Evolutionary conservation across 2,329 filamentous ascomycete species (phyloP).

Genomic region (Hirsutella rhossiliensis): DNA sequence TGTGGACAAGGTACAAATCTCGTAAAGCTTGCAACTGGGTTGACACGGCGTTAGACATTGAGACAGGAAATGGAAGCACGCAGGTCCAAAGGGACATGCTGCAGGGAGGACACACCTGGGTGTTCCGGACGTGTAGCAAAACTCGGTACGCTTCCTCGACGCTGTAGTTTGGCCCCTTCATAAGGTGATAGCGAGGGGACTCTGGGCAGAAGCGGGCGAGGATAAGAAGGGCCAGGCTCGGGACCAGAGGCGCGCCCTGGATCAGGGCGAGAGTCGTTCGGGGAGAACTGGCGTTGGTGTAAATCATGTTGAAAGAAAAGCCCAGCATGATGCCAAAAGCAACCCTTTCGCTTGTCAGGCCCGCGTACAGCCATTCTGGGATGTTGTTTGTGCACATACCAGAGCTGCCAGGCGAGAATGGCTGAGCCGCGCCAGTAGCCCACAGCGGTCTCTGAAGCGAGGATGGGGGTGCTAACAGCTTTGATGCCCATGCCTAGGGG

Average conservation of each 20-base stretch:
- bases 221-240: slow-evolving; percentile 20
- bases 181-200: slow-evolving; percentile 28
- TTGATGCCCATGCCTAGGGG: slow-evolving; percentile 33
- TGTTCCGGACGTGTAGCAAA: slow-evolving; percentile 23
- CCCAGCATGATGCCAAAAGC: slow-evolving; percentile 24
- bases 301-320: slow-evolving; percentile 24
- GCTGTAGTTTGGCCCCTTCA: slow-evolving; percentile 22
- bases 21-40: slow-evolving; percentile 25
- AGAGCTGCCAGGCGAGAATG: slow-evolving; percentile 34
- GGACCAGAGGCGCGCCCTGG: slow-evolving; percentile 25
- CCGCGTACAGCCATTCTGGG: background rate
- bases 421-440: slow-evolving; percentile 35
- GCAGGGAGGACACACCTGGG: slow-evolving; percentile 11
- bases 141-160: slow-evolving; percentile 23
- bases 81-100: too few relatives aligned
- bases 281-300: slow-evolving; percentile 11
- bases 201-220: slow-evolving; percentile 25
- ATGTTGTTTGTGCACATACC: slow-evolving; percentile 10
- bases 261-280: slow-evolving; percentile 17
- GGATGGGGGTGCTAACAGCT: slow-evolving; percentile 33
- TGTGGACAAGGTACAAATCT: slow-evolving; percentile 27
- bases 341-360: slow-evolving; percentile 13
- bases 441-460: slow-evolving; percentile 33
- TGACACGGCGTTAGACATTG: background rate
- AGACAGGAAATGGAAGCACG: background rate